Base-by-base conservation (phyloP, 352 stramenopile species). In the Globisporangium solare region DNA sequence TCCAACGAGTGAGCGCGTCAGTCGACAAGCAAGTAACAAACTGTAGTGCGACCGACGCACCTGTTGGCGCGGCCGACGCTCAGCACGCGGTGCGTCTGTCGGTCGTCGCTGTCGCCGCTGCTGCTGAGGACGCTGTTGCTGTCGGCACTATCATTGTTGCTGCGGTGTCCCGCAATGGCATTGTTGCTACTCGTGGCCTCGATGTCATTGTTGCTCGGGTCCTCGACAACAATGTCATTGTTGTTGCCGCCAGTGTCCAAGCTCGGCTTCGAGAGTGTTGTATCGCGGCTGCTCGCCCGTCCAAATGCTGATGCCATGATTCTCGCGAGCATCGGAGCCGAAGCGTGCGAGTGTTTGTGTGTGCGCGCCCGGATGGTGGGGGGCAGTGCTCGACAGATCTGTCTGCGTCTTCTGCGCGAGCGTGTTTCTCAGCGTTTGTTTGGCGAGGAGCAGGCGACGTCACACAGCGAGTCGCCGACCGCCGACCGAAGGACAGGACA, bases 41-140 rank as follows among this genome's bases (percentile, higher is more conserved):
- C 5, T 35, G 27, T 35, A n/a, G n/a, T 35, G 4, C 27, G 5
- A 6, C 6, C 10, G 27, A 42, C 47, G 53, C 45, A 78, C 70
- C 61, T 68, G 51, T 66, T 61, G 37, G 70, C 55, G 64, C 64
- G 72, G 22, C 71, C 71, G 20, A 52, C 56, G 54, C 61, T 66
- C 32, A 58, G 45, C 12, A 76, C 43, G n/a, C 71, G 56, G 24
- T 69, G 40, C 15, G 39, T 31, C 46, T 61, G 61, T 14, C 41
- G 59, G 15, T 74, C 60, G 20, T 64, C 58, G 37, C 63, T 71
- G 17, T 18, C 64, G 18, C 17, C 21, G 21, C 37, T 40, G 32
- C 41, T 24, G 6, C 39, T 49, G 18, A 37, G 15, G 41, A 17
- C 40, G 37, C 21, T 48, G 59, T 39, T 22, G 50, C n/a, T 37